Base-by-base conservation (phyloP, 164 flowering plant genomes). In the Stephania cephalantha region DNA sequence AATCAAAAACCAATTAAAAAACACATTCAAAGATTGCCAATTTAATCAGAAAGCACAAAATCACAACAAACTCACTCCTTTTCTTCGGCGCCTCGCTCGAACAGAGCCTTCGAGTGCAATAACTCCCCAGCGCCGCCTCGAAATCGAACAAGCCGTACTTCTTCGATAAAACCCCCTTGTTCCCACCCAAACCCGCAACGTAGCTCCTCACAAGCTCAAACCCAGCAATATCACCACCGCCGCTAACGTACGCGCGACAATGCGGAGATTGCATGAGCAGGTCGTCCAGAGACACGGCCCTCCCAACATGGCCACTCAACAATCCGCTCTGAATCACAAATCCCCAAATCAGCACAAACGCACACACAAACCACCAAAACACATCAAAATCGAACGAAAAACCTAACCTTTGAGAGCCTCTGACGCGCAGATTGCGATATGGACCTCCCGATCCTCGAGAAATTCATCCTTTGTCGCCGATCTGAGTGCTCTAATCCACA, bases 81-180 rank as follows among this genome's bases (percentile, higher is more conserved):
- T 90, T 91, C 85, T 92, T 91, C 0, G 96, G 95, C 8, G 91
- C 79, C 83, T 91, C 89, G 46, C 82, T 85, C 70, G 89, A 91
- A 78, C 88, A 90, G 69, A 78, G 81, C 18, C 98, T 78, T 2
- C 75, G 81, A 17, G 80, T 10, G 72, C 83, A 82, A 66, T 93
- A 88, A 79, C 84, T 90, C 4, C 84, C 87, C 35, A 87, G 75
- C 68, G 80, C 53, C 55, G 66, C 77, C 58, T 79, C 84, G 25
- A 86, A 81, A 81, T 88, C 85, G 1, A 83, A 83, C n/a, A 83
- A 52, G 73, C 66, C 42, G 42, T 35, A 61, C 18, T 71, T 46
- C 55, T 75, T 80, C 12, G 81, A 73, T 58, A 68, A 46, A 4
- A 73, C 70, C 42, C 71, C 80, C 78, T 71, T 83, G 3, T 35